Base-by-base conservation (phyloP, 2,329 filamentous ascomycete species). In the Talaromyces sp. region DNA sequence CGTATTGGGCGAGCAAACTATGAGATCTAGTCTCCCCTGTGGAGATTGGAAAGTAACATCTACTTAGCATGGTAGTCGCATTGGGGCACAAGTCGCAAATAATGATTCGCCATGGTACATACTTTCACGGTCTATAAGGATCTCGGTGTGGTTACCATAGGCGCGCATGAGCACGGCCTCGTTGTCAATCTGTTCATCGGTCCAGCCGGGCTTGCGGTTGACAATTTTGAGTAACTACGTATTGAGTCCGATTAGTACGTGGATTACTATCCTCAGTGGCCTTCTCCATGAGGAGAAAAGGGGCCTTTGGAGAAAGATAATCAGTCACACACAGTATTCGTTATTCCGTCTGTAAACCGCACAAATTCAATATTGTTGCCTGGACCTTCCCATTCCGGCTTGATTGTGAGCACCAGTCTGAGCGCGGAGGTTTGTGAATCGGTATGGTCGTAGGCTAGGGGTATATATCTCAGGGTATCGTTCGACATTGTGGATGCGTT, bases 271-370 rank as follows among this genome's bases (percentile, higher is more conserved):
- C 35, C 63, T 67, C 57, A 11, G 11, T 31, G 24, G 31, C 19
- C 19, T 27, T 60, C 16, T 33, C 41, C 24, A 3, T 3, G 22
- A 31, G 7, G 22, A 41, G n/a, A 14, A 16, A 54, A 48, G 24
- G 3, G 19, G 31, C 41, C 39, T 8, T 24, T 37, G 39, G 39
- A 16, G 37, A 47, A 54, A 45, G 56, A 59, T 59, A 22, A 37
- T 56, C 61, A 47, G n/a, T 33, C 48, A 82, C 84, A 70, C 79
- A 87, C 85, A 69, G 93, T 98, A 80, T 99, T 99, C 70, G 95
- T 99, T 80, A 98, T 99, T 74, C 95, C 95, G 74, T 99, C 95
- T 45, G 93, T 99, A 82, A 98, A 99, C 69, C 91, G 89, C 70
- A 92, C 85, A 75, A 98, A 92, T 73, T 95, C 88, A 72, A 99